These are phyloP conservation scores for Fusarium avenaceum DNA, from an alignment of 2,329 filamentous ascomycete species.

Conservation along the genomic window DNA sequence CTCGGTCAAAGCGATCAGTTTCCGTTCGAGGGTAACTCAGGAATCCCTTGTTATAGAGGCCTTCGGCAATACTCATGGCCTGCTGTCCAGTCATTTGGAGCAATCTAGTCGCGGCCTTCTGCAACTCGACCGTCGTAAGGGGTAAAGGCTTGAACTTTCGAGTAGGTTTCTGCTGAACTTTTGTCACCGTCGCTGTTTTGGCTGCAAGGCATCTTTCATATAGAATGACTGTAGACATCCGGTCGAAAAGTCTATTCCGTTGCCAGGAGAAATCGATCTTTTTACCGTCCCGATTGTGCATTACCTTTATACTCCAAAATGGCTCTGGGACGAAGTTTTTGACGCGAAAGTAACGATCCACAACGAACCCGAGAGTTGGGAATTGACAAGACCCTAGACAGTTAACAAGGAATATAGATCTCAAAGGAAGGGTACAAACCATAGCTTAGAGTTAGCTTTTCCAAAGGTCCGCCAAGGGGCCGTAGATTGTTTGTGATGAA, in stretches of 20 bases:
- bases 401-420: constrained; percentile 16
- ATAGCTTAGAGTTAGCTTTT: constrained; percentile 81
- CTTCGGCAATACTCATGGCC: constrained; percentile 90
- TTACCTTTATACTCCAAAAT: constrained; percentile 93
- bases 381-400: constrained; percentile 88
- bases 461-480: constrained; percentile 75
- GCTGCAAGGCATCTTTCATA: constrained; percentile 87
- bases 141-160: constrained; percentile 95
- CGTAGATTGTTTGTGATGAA: constrained; percentile 86
- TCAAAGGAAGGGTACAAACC: constrained; percentile 61
- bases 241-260: constrained; percentile 87
- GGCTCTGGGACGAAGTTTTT: constrained; percentile 92
- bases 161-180: constrained; percentile 90
- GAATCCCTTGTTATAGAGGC: constrained; percentile 91
- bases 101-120: constrained; percentile 93
- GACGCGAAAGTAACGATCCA: constrained; percentile 94
- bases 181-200: constrained; percentile 82
- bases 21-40: constrained; percentile 98
- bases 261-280: constrained; percentile 89
- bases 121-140: constrained; percentile 93
- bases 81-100: constrained; percentile 91
- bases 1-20: constrained; percentile 93
- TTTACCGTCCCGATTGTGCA: constrained; percentile 81
- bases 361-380: constrained; percentile 94
- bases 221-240: constrained; percentile 81